Evolutionary conservation across 108 stramenopile species (phyloP).

Genomic region (Cyclotella choctawhatcheeana): DNA sequence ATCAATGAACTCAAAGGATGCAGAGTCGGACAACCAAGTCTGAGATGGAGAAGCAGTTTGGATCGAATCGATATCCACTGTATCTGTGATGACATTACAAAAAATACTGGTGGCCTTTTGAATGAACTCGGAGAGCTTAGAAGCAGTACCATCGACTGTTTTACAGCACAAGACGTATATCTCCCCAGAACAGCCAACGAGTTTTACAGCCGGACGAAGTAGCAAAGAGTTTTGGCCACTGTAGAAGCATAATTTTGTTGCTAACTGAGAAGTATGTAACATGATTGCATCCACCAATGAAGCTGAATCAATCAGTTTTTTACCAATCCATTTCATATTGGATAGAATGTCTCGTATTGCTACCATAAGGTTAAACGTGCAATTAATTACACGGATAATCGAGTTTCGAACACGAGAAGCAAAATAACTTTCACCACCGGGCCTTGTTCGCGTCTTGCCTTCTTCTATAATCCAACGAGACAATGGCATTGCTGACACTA

Average conservation of each 20-base stretch:
- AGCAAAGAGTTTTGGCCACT: slow-evolving; percentile 31
- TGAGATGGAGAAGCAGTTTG: slow-evolving; percentile 23
- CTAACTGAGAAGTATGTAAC: slow-evolving; percentile 27
- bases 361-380: slow-evolving; percentile 21
- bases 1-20: slow-evolving; percentile 50
- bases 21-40: slow-evolving; percentile 29
- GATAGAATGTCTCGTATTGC: slow-evolving; percentile 21
- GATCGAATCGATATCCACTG: not conserved
- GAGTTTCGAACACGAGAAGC: slow-evolving; percentile 41
- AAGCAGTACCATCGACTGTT: slow-evolving; percentile 2
- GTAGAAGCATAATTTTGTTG: slow-evolving; percentile 35
- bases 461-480: slow-evolving; percentile 46
- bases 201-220: slow-evolving; percentile 23
- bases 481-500: slow-evolving; percentile 46
- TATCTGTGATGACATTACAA: slow-evolving; percentile 30
- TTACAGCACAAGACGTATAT: slow-evolving; percentile 35
- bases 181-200: slow-evolving; percentile 42
- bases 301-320: not conserved
- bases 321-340: not conserved
- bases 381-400: slow-evolving; percentile 22
- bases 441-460: slow-evolving; percentile 18
- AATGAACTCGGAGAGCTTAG: not conserved
- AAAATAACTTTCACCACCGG: slow-evolving; percentile 37
- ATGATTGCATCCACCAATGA: slow-evolving; percentile 24
- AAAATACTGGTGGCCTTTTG: slow-evolving; percentile 22